phyloP scores from a whole-genome alignment of 1,139 yeast genomes.

The Hansenula anomala region DNA sequence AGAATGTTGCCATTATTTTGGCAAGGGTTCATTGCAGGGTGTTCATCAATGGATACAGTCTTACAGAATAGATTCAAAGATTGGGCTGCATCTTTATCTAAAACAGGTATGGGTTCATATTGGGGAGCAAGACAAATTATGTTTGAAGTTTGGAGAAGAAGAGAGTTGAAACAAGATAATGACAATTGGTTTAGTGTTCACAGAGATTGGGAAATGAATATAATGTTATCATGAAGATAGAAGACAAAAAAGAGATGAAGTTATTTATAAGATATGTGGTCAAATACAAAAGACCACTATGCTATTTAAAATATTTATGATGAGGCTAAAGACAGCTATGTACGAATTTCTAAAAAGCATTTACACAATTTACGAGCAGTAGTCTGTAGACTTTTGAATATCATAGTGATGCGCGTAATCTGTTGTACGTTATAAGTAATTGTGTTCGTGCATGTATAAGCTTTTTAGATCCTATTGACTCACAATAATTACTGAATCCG shows the following conservation, averaged over 20 bases:
- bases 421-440: too few species aligned
- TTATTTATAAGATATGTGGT: too few species aligned
- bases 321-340: too few species aligned
- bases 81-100: slow-evolving; percentile 81
- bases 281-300: too few species aligned
- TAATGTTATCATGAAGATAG: slow-evolving; percentile 48
- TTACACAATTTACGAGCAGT: too few species aligned
- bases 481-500: background rate
- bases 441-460: too few species aligned
- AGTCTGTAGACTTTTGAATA: too few species aligned
- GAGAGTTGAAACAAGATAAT: slow-evolving; percentile 49
- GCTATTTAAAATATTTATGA: too few species aligned
- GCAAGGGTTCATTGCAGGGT: slow-evolving; percentile 90
- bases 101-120: slow-evolving; percentile 73
- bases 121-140: slow-evolving; percentile 84
- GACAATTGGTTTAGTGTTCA: slow-evolving; percentile 79
- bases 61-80: slow-evolving; percentile 64
- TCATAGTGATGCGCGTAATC: too few species aligned
- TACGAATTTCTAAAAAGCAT: too few species aligned
- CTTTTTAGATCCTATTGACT: too few species aligned
- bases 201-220: slow-evolving; percentile 80
- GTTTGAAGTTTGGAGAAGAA: slow-evolving; percentile 83
- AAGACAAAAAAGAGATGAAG: too few species aligned
- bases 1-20: slow-evolving; percentile 75
- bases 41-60: slow-evolving; percentile 60